Percentiles rank a stretch among this genome's conserved stretches.
phyloP scores from a whole-genome alignment of 192 early-diverging fungal species.

The Chytriomyces hyalinus region DNA sequence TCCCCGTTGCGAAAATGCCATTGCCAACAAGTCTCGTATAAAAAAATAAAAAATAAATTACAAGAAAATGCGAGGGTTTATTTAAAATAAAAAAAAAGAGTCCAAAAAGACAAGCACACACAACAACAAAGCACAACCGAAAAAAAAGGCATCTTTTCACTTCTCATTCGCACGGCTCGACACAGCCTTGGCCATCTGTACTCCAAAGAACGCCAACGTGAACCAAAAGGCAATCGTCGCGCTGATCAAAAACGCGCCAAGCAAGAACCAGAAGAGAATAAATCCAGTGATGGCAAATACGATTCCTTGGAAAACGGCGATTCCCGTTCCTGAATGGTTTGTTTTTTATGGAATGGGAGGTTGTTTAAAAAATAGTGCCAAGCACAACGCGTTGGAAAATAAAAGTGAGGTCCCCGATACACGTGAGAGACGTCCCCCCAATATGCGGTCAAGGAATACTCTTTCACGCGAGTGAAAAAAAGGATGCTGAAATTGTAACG shows the following conservation, averaged over 20 bases:
- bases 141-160: background rate
- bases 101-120: no score
- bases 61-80: no score
- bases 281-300: slow-evolving; percentile 30
- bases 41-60: no score
- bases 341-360: background rate
- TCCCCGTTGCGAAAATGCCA: no score
- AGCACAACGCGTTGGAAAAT: background rate
- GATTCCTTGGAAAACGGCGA: slow-evolving; percentile 30
- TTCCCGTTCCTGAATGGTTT: slow-evolving; percentile 1
- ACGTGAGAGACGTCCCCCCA: no score
- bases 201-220: background rate
- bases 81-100: no score
- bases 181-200: slow-evolving; percentile 25
- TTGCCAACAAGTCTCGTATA: no score
- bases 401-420: background rate
- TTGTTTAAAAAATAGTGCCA: background rate
- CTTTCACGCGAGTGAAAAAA: no score
- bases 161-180: background rate
- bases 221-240: background rate
- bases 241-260: slow-evolving; percentile 16
- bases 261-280: slow-evolving; percentile 31
- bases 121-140: no score
- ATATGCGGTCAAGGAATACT: no score
- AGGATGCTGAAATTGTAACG: no score